Evolutionary conservation across 805 yeast genomes (phyloP).

Genomic region (Zygoascus ofunaensis): DNA sequence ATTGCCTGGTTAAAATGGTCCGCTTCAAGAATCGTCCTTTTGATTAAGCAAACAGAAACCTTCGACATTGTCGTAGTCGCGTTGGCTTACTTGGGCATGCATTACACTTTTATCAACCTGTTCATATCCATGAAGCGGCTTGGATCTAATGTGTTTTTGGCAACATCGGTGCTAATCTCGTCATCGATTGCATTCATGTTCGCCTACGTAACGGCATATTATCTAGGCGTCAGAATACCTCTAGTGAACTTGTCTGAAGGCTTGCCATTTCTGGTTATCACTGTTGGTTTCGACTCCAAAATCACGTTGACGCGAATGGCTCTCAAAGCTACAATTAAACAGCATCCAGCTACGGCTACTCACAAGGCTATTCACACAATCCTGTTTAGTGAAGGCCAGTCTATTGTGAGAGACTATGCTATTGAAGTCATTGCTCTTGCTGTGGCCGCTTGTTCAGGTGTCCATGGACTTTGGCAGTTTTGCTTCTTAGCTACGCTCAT

Average conservation of each 20-base stretch:
- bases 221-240: slow-evolving; percentile 54
- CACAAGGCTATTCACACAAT: slow-evolving; percentile 36
- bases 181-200: slow-evolving; percentile 77
- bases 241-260: slow-evolving; percentile 78
- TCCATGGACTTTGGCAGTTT: slow-evolving; percentile 71
- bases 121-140: slow-evolving; percentile 65
- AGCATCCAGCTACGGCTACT: slow-evolving; percentile 13
- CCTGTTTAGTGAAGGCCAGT: slow-evolving; percentile 32
- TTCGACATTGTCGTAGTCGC: slow-evolving; percentile 76
- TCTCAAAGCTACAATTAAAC: slow-evolving; percentile 12
- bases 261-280: slow-evolving; percentile 83
- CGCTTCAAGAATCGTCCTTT: slow-evolving; percentile 24
- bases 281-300: slow-evolving; percentile 85
- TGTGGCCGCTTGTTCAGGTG: slow-evolving; percentile 44
- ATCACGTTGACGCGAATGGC: slow-evolving; percentile 49
- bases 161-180: slow-evolving; percentile 64
- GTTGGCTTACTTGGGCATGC: slow-evolving; percentile 79
- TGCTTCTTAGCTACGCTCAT: slow-evolving; percentile 66
- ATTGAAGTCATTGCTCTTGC: slow-evolving; percentile 63
- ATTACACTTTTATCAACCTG: slow-evolving; percentile 67
- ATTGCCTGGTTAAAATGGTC: slow-evolving; percentile 29
- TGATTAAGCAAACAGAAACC: slow-evolving; percentile 59
- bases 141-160: slow-evolving; percentile 86
- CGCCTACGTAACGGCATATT: slow-evolving; percentile 56
- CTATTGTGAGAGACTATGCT: slow-evolving; percentile 65